A percentile compares a stretch with the other conserved stretches of the same genome.
Conservation (phyloP, 305 asterid genomes). For the Plantago lanceolata region DNA sequence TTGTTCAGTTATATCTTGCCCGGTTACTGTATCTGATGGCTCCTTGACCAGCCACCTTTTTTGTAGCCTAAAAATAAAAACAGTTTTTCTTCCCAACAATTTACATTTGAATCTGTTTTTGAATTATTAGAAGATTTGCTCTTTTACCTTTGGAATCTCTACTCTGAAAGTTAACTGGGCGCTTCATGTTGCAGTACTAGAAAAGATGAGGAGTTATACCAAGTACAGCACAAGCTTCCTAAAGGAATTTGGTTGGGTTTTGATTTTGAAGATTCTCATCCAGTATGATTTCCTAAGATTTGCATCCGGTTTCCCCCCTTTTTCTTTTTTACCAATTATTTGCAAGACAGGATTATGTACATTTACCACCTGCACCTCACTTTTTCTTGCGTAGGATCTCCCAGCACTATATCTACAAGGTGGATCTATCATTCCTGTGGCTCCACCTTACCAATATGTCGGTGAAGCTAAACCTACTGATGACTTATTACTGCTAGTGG, state of each 20-base stretch:
- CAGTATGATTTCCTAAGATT: conserved; percentile 44
- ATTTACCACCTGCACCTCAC: conserved; percentile 12
- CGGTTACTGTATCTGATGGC: neutral
- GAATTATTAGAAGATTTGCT: conserved; percentile 10
- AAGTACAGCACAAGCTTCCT: conserved; percentile 63
- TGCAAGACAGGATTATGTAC: conserved; percentile 10
- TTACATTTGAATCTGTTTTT: neutral
- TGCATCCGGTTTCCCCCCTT: neutral
- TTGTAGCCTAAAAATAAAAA: neutral
- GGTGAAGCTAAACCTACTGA: conserved; percentile 64
- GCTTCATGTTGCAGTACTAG: conserved; percentile 55
- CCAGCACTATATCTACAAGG: conserved; percentile 83
- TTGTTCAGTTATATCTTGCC: neutral
- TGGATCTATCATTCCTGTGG: conserved; percentile 81
- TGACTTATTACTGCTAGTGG: conserved; percentile 65
- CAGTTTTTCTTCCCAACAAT: neutral
- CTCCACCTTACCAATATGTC: conserved; percentile 62
- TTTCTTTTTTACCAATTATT: neutral
- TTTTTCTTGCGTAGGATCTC: conserved; percentile 54
- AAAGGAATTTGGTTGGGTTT: conserved; percentile 78
- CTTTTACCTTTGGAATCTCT: neutral
- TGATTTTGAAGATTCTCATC: conserved; percentile 92
- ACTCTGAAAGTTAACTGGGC: conserved; percentile 5
- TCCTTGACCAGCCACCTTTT: neutral
- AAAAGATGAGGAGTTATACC: conserved; percentile 46